Conservation (phyloP, 176 grass and related monocot genomes). For the Oryza nivara region DNA sequence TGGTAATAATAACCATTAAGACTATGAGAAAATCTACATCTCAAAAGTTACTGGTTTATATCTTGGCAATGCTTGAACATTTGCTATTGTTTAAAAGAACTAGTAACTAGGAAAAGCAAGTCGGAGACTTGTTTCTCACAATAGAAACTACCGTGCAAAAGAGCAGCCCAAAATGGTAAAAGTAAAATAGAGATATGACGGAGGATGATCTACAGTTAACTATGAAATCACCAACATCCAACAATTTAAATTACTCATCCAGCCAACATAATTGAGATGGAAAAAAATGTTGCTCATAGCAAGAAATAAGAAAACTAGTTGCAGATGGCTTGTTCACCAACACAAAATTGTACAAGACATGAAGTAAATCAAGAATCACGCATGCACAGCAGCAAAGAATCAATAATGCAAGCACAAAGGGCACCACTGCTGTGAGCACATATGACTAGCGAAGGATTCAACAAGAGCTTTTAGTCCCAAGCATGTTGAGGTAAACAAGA, state of each 20-base stretch:
- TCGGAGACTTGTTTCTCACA: not conserved
- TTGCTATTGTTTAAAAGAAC: not conserved
- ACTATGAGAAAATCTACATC: not conserved
- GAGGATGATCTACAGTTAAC: too few species aligned
- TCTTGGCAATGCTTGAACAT: not conserved
- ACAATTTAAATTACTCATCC: conserved; percentile 20
- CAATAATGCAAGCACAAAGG: not conserved
- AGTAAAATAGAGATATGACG: not conserved
- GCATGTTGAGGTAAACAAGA: not conserved
- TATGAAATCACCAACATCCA: not conserved
- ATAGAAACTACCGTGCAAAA: not conserved
- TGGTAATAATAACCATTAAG: conserved; percentile 8
- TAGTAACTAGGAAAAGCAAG: not conserved
- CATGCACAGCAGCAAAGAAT: not conserved
- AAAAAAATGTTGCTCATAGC: not conserved
- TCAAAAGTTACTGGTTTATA: not conserved
- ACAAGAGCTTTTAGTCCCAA: not conserved
- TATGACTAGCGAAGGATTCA: not conserved
- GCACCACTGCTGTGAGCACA: not conserved
- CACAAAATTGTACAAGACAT: not conserved
- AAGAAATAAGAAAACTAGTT: not conserved
- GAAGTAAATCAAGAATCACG: not conserved
- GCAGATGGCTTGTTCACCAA: not conserved
- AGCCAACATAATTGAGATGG: not conserved
- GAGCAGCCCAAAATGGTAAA: not conserved